Evolutionary conservation across 768 basidiomycete species (phyloP).

Genomic region (Cystofilobasidium ferigula): DNA sequence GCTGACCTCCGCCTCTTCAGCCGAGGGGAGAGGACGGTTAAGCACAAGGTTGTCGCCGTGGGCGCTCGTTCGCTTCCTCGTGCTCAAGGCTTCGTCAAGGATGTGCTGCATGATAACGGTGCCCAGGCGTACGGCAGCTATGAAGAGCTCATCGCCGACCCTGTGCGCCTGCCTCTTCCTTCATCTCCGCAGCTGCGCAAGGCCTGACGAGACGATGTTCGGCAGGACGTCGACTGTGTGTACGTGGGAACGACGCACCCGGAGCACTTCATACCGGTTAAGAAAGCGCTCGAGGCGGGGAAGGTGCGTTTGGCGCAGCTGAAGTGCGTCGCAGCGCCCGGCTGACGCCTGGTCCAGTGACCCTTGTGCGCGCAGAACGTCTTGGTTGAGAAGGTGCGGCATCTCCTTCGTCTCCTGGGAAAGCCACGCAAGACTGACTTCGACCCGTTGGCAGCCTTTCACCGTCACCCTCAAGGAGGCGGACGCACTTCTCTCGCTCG

Average conservation of each 20-base stretch:
- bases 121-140: constrained; percentile 4
- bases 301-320: neutral
- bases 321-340: neutral
- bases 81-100: constrained; percentile 22
- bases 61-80: constrained; percentile 22
- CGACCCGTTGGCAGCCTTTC: constrained; percentile 4
- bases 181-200: neutral
- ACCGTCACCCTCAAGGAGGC: constrained; percentile 30
- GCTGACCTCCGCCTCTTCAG: neutral
- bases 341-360: neutral
- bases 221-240: neutral
- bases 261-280: constrained; percentile 2
- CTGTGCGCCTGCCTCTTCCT: neutral
- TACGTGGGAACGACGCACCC: constrained; percentile 16
- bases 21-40: constrained; percentile 12
- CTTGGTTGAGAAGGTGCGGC: constrained; percentile 2
- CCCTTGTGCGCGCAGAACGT: no score
- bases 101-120: neutral
- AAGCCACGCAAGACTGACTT: no score
- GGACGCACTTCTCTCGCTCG: constrained; percentile 23
- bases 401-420: neutral
- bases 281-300: constrained; percentile 9
- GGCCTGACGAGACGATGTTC: neutral
- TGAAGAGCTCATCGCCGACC: constrained; percentile 7
- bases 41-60: constrained; percentile 23